Percentiles rank a stretch among this genome's conserved stretches.
phyloP scores from a whole-genome alignment of 2,329 filamentous ascomycete species.

The Elsinoe fawcettii region DNA sequence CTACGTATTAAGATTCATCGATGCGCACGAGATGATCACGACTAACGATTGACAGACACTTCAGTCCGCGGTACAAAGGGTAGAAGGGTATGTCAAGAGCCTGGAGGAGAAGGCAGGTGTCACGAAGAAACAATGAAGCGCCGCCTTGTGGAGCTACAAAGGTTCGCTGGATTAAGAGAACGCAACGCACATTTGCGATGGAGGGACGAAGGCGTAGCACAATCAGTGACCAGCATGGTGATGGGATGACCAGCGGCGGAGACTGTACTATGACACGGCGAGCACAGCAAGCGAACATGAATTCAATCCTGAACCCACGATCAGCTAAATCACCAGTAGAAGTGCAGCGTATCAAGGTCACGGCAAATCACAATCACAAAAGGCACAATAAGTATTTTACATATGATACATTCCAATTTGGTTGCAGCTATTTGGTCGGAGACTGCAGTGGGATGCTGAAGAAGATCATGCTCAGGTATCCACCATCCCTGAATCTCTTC shows the following conservation, averaged over 20 bases:
- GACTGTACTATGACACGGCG: background rate
- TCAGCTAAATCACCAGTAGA: background rate
- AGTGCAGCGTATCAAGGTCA: no score
- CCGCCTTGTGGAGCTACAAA: no score
- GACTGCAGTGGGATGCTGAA: background rate
- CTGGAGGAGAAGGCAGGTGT: slow-evolving; percentile 65
- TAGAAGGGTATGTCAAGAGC: slow-evolving; percentile 73
- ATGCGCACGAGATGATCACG: background rate
- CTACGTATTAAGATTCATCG: slow-evolving; percentile 60
- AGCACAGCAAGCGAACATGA: background rate
- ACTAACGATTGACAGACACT: slow-evolving; percentile 55
- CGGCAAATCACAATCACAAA: slow-evolving; percentile 4
- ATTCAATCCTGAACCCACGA: background rate
- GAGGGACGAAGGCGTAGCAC: no score
- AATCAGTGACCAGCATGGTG: background rate
- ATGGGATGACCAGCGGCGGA: background rate
- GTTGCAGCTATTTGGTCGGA: background rate
- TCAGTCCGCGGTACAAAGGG: slow-evolving; percentile 76
- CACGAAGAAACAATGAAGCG: background rate
- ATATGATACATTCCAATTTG: slow-evolving; percentile 12
- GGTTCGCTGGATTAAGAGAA: no score
- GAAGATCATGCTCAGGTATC: background rate
- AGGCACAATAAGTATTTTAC: slow-evolving; percentile 11
- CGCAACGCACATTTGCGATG: no score
- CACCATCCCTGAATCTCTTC: background rate